Evolutionary conservation across 495 filamentous ascomycete species (phyloP).

Genomic region (Daldinia caldariorum): DNA sequence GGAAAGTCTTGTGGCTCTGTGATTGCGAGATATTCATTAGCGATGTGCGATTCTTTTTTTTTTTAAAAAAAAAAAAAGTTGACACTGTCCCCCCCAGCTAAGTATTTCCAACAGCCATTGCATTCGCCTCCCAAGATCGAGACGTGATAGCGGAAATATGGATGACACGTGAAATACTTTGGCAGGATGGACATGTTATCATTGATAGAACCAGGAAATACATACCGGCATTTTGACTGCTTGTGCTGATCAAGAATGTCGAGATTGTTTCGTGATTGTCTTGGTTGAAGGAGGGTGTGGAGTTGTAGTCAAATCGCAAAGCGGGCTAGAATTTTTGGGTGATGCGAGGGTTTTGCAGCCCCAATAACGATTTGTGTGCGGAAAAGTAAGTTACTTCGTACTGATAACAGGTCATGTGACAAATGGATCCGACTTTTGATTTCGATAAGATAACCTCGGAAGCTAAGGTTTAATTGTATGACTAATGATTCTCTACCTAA

Average conservation of each 20-base stretch:
- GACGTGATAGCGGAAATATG: conserved; percentile 10
- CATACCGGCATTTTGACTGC: conserved; percentile 87
- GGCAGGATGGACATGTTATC: neutral
- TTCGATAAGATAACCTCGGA: conserved; percentile 27
- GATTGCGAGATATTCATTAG: conserved; percentile 36
- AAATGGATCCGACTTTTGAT: neutral
- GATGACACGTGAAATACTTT: neutral
- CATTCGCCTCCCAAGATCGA: conserved; percentile 10
- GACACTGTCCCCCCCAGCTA: neutral
- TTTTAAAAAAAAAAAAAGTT: no score
- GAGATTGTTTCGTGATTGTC: conserved; percentile 52
- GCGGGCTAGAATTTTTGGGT: conserved; percentile 43
- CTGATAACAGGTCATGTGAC: conserved; percentile 1
- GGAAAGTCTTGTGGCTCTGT: conserved; percentile 98
- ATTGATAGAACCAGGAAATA: conserved; percentile 40
- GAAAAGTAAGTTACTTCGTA: neutral
- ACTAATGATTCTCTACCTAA: no score
- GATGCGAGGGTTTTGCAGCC: conserved; percentile 49
- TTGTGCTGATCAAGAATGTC: conserved; percentile 57
- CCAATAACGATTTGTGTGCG: conserved; percentile 53
- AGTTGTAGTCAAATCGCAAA: conserved; percentile 39
- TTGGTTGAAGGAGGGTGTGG: conserved; percentile 48
- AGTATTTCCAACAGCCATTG: neutral
- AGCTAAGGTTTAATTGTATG: no score
- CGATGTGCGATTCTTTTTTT: neutral